A percentile compares a stretch with the other conserved stretches of the same genome.
These are phyloP conservation scores for Paraleonurus japonicus DNA, from an alignment of 257 asterid genomes.

Conservation along the genomic window DNA sequence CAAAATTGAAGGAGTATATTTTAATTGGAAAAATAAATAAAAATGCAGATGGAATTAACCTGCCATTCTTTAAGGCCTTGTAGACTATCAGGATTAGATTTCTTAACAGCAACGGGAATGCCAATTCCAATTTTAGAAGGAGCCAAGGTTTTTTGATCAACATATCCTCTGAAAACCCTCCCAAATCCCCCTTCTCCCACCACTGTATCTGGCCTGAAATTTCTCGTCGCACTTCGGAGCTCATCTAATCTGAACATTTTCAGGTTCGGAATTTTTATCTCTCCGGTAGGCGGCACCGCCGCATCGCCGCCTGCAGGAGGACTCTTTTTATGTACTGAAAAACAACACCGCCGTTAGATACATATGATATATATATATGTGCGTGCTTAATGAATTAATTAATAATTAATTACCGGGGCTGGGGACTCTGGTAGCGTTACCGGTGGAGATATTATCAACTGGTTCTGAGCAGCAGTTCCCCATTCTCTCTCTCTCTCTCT, in stretches of 20 bases:
- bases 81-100: constrained; percentile 74
- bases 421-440: constrained; percentile 20
- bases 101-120: constrained; percentile 86
- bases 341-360: not conserved
- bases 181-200: constrained; percentile 74
- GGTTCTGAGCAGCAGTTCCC: constrained; percentile 56
- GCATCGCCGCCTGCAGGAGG: not conserved
- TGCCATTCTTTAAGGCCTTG: constrained; percentile 97
- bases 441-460: constrained; percentile 20
- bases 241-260: constrained; percentile 47
- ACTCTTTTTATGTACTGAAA: not conserved
- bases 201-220: constrained; percentile 55
- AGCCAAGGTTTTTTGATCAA: constrained; percentile 53
- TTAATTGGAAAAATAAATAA: no score
- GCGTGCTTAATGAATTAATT: not conserved
- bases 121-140: constrained; percentile 74
- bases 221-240: constrained; percentile 45
- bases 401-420: constrained; percentile 33
- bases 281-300: constrained; percentile 35
- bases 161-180: constrained; percentile 51
- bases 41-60: constrained; percentile 31
- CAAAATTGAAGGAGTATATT: no score
- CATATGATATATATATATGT: no score
- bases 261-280: constrained; percentile 41
- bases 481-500: constrained; percentile 28